Percentiles rank a stretch among this genome's conserved stretches.
phyloP scores from a whole-genome alignment of 306 rosid genomes.

The Betula pendula region DNA sequence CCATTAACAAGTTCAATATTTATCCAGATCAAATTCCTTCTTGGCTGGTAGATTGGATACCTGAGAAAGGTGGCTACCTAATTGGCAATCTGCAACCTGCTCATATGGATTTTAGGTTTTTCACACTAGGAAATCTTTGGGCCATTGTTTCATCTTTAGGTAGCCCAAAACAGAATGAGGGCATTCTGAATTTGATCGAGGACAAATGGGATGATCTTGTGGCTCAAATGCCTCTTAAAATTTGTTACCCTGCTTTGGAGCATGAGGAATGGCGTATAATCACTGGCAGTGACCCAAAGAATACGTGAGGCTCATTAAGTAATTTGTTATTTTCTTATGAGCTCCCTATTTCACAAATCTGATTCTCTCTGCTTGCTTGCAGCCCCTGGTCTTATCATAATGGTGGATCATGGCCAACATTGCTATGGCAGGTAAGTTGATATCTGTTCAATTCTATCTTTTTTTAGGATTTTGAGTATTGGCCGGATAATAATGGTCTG shows the following conservation, averaged over 20 bases:
- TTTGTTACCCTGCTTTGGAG: slow-evolving; percentile 86
- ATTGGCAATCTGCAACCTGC: slow-evolving; percentile 94
- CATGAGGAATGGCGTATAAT: slow-evolving; percentile 85
- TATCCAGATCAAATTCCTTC: slow-evolving; percentile 96
- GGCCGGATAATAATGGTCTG: neutral
- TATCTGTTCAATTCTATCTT: neutral
- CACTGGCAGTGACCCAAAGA: slow-evolving; percentile 95
- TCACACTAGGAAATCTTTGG: slow-evolving; percentile 93
- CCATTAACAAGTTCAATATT: slow-evolving; percentile 90
- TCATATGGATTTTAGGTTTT: slow-evolving; percentile 95
- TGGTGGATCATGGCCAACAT: slow-evolving; percentile 96
- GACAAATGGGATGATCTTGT: slow-evolving; percentile 90
- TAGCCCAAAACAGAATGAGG: slow-evolving; percentile 59
- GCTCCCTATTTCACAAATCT: slow-evolving; percentile 13
- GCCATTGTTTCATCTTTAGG: slow-evolving; percentile 83
- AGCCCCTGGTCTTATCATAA: slow-evolving; percentile 97
- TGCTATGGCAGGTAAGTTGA: slow-evolving; percentile 80
- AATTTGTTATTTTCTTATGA: neutral
- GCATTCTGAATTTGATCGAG: slow-evolving; percentile 74
- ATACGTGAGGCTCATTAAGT: slow-evolving; percentile 59
- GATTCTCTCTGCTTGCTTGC: slow-evolving; percentile 36
- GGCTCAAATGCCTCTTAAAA: slow-evolving; percentile 86
- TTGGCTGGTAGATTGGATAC: slow-evolving; percentile 93
- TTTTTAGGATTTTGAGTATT: slow-evolving; percentile 1
- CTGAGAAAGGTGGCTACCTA: slow-evolving; percentile 88